Conservation (phyloP, 345 rosid genomes). For the Lenwebbia sp. region DNA sequence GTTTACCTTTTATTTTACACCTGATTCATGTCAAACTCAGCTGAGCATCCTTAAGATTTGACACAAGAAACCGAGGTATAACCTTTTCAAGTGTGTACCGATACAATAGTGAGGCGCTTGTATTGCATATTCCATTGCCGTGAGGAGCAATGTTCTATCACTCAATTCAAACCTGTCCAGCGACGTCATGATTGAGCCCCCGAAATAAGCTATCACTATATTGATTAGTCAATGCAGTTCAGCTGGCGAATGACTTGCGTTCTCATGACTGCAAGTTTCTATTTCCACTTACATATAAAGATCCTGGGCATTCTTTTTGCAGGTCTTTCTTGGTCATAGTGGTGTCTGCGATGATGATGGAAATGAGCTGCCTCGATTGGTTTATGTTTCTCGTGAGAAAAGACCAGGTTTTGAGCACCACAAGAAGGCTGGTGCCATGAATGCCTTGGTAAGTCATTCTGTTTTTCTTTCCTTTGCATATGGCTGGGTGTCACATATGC, state of each 20-base stretch:
- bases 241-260: not conserved
- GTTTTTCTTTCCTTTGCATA: not conserved
- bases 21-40: not conserved
- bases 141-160: not conserved
- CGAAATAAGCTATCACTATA: not conserved
- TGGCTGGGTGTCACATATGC: not conserved
- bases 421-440: constrained; percentile 99
- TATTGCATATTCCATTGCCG: not conserved
- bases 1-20: not conserved
- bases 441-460: constrained; percentile 49
- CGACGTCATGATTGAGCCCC: not conserved
- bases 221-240: not conserved
- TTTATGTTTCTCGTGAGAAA: constrained; percentile 98
- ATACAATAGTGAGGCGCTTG: not conserved
- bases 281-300: not conserved
- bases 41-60: not conserved
- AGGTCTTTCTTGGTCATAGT: constrained; percentile 89
- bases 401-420: constrained; percentile 99
- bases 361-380: constrained; percentile 78
- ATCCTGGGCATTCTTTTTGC: constrained; percentile 1
- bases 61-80: not conserved
- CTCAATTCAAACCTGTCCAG: not conserved
- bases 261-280: not conserved
- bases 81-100: not conserved
- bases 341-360: constrained; percentile 75